These are phyloP conservation scores for Schizophyllum amplum DNA, from an alignment of 1,284 basidiomycete genomes.

Conservation along the genomic window DNA sequence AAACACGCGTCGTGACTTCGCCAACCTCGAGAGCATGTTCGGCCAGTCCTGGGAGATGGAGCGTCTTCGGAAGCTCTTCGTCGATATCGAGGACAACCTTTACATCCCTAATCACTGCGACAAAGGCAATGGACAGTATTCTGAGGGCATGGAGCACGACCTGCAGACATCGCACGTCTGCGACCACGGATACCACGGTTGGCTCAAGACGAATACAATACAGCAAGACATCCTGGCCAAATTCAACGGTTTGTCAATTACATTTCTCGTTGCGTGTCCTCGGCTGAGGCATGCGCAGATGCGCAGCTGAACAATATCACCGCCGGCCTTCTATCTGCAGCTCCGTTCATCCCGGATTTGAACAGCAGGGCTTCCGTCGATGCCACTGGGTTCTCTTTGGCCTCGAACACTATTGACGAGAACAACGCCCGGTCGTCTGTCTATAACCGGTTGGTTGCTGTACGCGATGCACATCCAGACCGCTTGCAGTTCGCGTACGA, in stretches of 20 bases:
- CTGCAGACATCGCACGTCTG: too few species aligned
- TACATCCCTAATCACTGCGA: slow-evolving; percentile 6
- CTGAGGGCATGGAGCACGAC: slow-evolving; percentile 1
- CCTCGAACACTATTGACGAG: slow-evolving; percentile 15
- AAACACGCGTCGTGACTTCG: slow-evolving; percentile 14
- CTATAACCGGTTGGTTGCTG: slow-evolving; percentile 13
- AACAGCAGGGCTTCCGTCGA: slow-evolving; percentile 13
- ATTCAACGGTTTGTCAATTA: slow-evolving; percentile 10
- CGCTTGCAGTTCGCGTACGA: slow-evolving; percentile 14
- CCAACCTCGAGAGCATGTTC: slow-evolving; percentile 14
- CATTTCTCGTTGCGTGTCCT: neutral
- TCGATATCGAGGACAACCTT: slow-evolving; percentile 14
- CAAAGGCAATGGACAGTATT: too few species aligned
- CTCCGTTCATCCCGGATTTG: slow-evolving; percentile 14
- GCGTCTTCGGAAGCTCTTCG: slow-evolving; percentile 17
- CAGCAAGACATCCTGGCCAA: slow-evolving; percentile 11
- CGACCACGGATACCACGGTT: slow-evolving; percentile 18
- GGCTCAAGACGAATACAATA: slow-evolving; percentile 15
- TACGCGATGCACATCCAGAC: slow-evolving; percentile 6
- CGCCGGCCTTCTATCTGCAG: neutral
- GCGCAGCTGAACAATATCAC: slow-evolving; percentile 5
- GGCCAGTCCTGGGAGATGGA: slow-evolving; percentile 16
- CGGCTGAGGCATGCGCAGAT: neutral
- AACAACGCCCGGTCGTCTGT: slow-evolving; percentile 17
- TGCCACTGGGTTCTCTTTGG: slow-evolving; percentile 12